Conservation (phyloP, 148 eudicot species). For the Rhododendron griersonianum region DNA sequence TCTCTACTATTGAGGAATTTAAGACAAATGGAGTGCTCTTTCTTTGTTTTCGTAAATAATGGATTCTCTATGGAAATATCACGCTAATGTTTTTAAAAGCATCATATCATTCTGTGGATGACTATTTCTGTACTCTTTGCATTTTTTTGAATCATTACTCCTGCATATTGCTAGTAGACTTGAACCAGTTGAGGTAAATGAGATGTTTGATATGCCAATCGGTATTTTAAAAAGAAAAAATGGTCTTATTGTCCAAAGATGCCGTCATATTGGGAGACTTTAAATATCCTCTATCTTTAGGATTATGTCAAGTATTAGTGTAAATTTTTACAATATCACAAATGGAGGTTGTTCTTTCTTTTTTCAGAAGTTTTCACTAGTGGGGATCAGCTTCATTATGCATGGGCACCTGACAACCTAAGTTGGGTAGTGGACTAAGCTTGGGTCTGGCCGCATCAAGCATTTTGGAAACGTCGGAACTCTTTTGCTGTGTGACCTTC, state of each 20-base stretch:
- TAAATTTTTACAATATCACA: neutral
- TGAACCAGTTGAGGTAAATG: neutral
- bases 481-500: neutral
- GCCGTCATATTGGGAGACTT: neutral
- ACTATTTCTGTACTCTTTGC: neutral
- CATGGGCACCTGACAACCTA: neutral
- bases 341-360: neutral
- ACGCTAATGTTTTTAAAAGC: neutral
- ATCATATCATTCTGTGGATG: neutral
- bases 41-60: neutral
- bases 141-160: neutral
- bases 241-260: neutral
- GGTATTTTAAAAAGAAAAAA: neutral
- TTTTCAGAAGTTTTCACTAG: constrained; percentile 12
- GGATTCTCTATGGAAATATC: neutral
- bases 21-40: neutral
- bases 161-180: neutral
- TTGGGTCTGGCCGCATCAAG: neutral
- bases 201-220: neutral
- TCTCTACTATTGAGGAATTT: neutral
- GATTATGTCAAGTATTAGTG: neutral
- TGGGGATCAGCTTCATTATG: neutral
- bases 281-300: neutral
- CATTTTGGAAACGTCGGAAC: neutral
- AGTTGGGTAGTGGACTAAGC: neutral